A percentile compares a stretch with the other conserved stretches of the same genome.
Conservation (phyloP, 163 green algal genomes). For the Scenedesmus sp. region DNA sequence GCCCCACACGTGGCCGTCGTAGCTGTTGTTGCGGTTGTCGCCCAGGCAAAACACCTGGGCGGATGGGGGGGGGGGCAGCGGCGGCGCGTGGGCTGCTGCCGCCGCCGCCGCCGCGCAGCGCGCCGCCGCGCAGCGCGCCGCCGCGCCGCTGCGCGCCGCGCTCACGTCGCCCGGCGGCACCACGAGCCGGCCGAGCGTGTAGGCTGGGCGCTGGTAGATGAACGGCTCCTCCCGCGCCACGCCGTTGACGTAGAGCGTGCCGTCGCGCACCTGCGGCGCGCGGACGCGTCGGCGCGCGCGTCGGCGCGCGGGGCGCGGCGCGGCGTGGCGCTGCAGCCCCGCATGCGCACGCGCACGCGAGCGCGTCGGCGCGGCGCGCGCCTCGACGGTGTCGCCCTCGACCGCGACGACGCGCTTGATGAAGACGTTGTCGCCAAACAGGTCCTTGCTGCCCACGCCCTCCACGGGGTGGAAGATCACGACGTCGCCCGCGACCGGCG, state of each 20-base stretch:
- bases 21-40: conserved; percentile 99
- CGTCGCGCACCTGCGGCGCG: conserved; percentile 85
- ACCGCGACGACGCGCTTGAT: conserved; percentile 98
- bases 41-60: conserved; percentile 91
- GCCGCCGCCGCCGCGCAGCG: too few species aligned
- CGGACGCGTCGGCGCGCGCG: too few species aligned
- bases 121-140: too few species aligned
- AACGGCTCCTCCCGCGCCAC: conserved; percentile 81
- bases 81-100: not conserved
- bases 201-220: conserved; percentile 84
- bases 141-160: conserved; percentile 10
- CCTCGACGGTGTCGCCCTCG: conserved; percentile 95
- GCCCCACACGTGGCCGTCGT: conserved; percentile 97
- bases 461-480: conserved; percentile 94
- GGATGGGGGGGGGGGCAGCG: not conserved
- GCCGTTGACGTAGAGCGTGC: conserved; percentile 91
- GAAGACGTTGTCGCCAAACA: conserved; percentile 93
- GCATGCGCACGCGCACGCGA: too few species aligned
- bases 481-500: conserved; percentile 81
- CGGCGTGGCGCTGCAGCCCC: too few species aligned
- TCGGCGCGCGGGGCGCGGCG: too few species aligned
- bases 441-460: conserved; percentile 56
- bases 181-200: conserved; percentile 71
- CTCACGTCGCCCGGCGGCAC: conserved; percentile 81
- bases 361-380: conserved; percentile 41